Evolutionary conservation across 306 rosid species (phyloP), one percentile per base, ranked within the genome.

Genomic region (Quercus suber): DNA sequence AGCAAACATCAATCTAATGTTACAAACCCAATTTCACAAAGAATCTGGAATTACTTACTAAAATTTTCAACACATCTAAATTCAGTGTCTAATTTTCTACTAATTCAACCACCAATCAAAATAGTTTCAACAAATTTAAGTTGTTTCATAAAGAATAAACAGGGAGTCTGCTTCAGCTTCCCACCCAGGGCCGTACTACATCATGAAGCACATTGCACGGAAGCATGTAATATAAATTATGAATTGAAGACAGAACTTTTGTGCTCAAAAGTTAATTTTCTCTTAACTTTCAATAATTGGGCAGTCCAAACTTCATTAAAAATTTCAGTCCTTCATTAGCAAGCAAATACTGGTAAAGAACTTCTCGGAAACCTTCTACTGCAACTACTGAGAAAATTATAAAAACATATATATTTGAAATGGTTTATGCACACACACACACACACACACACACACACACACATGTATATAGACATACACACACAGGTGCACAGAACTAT

Each of bases 1-100:
- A 53, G 72, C 15, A 77, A 49, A 31, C 43, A 52, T 73, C 81
- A 79, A 61, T 30, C 67, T 23, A 58, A 20, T 57, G 60, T 23
- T 30, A 65, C 60, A 64, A 28, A 64, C n/a, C 25, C 20, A 33
- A 19, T 17, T 68, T 35, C 52, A 33, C 72, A 3, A 15, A 21
- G 37, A 45, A 35, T 68, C 72, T 68, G 52, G 23, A 68, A n/a
- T 37, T 31, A 19, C 71, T 21, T 19, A 17, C 72, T 33, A 35
- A 67, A 9, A 33, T 17, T 67, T 49, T 31, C 52, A 67, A 31
- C 72, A 67, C 27, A 67, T 7, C 8, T 9, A 33, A 17, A 68
- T 18, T 68, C 52, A 68, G 72, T 8, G 17, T n/a, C 52, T 35
- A 35, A 33, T 65, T 68, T 68, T 18, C 52, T 30, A 35, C 37